phyloP scores from a whole-genome alignment of 2,329 filamentous ascomycete genomes.

The Lasiodiplodia theobromae region DNA sequence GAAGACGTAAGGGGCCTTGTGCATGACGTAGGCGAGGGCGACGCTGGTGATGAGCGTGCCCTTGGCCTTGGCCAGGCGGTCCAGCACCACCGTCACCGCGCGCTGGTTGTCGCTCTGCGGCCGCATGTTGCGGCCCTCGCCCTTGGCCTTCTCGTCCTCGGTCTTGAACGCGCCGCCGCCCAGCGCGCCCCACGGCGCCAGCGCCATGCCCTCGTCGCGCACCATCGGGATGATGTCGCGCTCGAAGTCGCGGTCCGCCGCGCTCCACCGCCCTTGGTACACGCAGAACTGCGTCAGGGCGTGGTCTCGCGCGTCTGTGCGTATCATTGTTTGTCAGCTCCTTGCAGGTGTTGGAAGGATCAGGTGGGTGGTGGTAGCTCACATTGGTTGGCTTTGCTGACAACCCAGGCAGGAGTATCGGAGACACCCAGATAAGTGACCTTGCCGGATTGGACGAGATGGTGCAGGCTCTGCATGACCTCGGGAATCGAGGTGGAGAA shows the following conservation, averaged over 20 bases:
- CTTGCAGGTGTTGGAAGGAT: not conserved
- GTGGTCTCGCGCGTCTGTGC: slow-evolving; percentile 48
- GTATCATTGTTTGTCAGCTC: slow-evolving; percentile 23
- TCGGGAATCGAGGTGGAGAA: slow-evolving; percentile 52
- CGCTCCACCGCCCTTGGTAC: slow-evolving; percentile 53
- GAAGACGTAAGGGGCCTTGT: slow-evolving; percentile 75
- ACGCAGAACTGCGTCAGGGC: slow-evolving; percentile 49
- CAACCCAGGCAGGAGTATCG: slow-evolving; percentile 54
- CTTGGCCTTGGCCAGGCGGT: slow-evolving; percentile 65
- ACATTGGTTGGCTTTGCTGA: slow-evolving; percentile 39
- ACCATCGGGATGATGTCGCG: slow-evolving; percentile 56
- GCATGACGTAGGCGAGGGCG: slow-evolving; percentile 76
- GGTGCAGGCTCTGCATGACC: slow-evolving; percentile 53
- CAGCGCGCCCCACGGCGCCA: slow-evolving; percentile 63
- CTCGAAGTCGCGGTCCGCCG: slow-evolving; percentile 53
- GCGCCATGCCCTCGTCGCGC: slow-evolving; percentile 50
- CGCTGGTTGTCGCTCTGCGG: slow-evolving; percentile 55
- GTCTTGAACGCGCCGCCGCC: slow-evolving; percentile 54
- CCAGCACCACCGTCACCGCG: slow-evolving; percentile 64
- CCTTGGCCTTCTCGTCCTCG: slow-evolving; percentile 53
- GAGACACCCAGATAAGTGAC: slow-evolving; percentile 55
- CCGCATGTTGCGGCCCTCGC: slow-evolving; percentile 52
- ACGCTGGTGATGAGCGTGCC: slow-evolving; percentile 62
- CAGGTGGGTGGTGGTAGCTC: not conserved
- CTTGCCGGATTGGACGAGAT: slow-evolving; percentile 49